Evolutionary conservation across 768 basidiomycete species (phyloP), one percentile per base, ranked within the genome.

Genomic region (Xerocomus brunneocitrinus): DNA sequence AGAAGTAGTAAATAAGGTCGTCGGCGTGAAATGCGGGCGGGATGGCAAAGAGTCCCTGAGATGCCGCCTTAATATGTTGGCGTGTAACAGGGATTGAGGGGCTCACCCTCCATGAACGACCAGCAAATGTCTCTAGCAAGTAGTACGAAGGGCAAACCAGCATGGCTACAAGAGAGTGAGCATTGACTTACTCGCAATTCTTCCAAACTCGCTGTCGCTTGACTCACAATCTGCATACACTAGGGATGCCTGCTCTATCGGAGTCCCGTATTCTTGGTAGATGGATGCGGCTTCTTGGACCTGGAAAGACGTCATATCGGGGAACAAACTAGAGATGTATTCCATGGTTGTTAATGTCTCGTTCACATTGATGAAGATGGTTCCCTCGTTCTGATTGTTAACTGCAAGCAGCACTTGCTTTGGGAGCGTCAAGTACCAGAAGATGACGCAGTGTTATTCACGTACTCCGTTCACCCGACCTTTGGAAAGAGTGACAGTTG

Each of bases 391-490:
- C 4, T 67, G 47, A 32, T 72, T 75, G 24, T 50, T 60, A 2
- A 73, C 46, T 0, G 65, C 30, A 4, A 55, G 68, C 0, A 59
- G 57, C 1, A 70, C 56, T 24, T 60, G 58, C 49, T 72, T 55
- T 59, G 52, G 24, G 27, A 28, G 38, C 5, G n/a, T 63, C 5
- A 65, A 25, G 22, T 19, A 7, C 27, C 1, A 3, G 30, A 19
- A 54, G 8, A 47, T 3, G 13, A 16, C 10, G 16, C 5, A 5
- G 22, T 35, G 25, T 4, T 3, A 9, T 1, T 12, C 35, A 22
- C 73, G 14, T 57, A 80, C 78, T 19, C 73, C 74, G 42, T 80
- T 80, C 42, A 77, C 48, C 54, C 67, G 68, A 13, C 74, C 68
- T 38, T 66, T 63, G 8, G 59, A 56, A 24, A 81, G 50, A 3